Conservation (phyloP, 176 grass and related monocot species). For the Avena sativa region DNA sequence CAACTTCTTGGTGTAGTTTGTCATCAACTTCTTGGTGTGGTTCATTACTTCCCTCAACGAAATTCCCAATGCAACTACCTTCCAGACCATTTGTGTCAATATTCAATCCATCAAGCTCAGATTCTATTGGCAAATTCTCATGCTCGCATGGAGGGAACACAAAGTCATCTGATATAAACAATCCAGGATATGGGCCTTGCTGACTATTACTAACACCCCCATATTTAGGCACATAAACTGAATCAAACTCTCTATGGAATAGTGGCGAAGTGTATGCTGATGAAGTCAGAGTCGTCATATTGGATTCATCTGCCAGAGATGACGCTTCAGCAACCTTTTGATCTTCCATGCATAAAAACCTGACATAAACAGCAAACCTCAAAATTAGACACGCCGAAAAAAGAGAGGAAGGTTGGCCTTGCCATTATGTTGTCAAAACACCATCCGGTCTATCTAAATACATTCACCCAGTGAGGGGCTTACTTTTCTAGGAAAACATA, state of each 20-base stretch:
- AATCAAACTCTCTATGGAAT: slow-evolving; percentile 42
- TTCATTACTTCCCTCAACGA: slow-evolving; percentile 40
- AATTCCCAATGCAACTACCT: slow-evolving; percentile 34
- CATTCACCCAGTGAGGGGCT: neutral
- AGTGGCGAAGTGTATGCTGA: slow-evolving; percentile 59
- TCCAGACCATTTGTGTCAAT: slow-evolving; percentile 32
- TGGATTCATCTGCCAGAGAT: slow-evolving; percentile 49
- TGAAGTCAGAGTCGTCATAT: slow-evolving; percentile 61
- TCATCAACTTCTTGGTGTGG: slow-evolving; percentile 39
- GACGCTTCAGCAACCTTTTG: slow-evolving; percentile 39
- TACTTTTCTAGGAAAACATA: neutral
- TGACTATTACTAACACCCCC: slow-evolving; percentile 24
- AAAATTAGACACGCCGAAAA: slow-evolving; percentile 6
- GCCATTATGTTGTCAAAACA: neutral
- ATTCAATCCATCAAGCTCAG: slow-evolving; percentile 41
- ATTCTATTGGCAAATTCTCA: slow-evolving; percentile 81
- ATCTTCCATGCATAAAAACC: slow-evolving; percentile 60
- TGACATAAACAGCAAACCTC: slow-evolving; percentile 19
- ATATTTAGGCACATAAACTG: slow-evolving; percentile 44
- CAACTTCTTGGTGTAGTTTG: neutral
- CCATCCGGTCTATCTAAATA: neutral
- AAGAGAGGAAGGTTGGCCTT: neutral
- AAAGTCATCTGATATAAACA: slow-evolving; percentile 64
- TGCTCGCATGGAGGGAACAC: slow-evolving; percentile 88
- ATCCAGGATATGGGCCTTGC: slow-evolving; percentile 42